Evolutionary conservation across 805 yeast genomes (phyloP).

Genomic region (Wickerhamia fluorescens): DNA sequence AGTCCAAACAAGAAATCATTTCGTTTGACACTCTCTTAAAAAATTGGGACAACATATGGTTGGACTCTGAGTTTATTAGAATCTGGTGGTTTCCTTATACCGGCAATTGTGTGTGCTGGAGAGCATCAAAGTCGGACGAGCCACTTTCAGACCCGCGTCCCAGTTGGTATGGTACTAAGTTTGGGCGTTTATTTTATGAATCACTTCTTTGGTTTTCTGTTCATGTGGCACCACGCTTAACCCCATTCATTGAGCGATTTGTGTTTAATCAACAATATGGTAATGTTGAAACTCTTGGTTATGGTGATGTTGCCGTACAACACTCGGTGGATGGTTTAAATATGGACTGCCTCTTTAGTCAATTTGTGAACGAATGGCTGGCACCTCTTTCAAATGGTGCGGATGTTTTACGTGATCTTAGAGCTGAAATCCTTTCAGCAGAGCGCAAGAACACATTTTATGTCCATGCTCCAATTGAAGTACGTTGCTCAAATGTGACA

Average conservation of each 20-base stretch:
- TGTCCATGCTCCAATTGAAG: constrained; percentile 94
- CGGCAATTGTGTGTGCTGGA: constrained; percentile 80
- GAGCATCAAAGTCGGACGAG: constrained; percentile 71
- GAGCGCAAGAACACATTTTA: constrained; percentile 55
- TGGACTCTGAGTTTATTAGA: constrained; percentile 82
- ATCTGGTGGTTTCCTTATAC: constrained; percentile 98
- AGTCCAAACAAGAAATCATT: constrained; percentile 76
- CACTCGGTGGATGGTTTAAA: constrained; percentile 80
- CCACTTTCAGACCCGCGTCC: constrained; percentile 56
- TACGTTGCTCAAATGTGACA: constrained; percentile 86
- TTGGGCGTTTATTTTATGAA: constrained; percentile 79
- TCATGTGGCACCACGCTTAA: constrained; percentile 61
- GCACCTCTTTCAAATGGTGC: constrained; percentile 78
- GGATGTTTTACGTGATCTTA: constrained; percentile 57
- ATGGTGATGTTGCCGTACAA: constrained; percentile 63
- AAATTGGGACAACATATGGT: constrained; percentile 78
- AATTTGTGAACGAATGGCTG: constrained; percentile 97
- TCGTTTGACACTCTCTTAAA: constrained; percentile 64
- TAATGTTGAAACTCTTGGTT: constrained; percentile 54
- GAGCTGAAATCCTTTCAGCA: constrained; percentile 55
- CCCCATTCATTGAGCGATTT: constrained; percentile 80
- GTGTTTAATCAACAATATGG: constrained; percentile 85
- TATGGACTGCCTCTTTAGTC: constrained; percentile 93
- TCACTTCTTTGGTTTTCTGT: constrained; percentile 73
- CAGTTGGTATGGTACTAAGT: constrained; percentile 78